These are phyloP conservation scores for Fagus crenata DNA, from an alignment of 306 rosid species.

Conservation along the genomic window DNA sequence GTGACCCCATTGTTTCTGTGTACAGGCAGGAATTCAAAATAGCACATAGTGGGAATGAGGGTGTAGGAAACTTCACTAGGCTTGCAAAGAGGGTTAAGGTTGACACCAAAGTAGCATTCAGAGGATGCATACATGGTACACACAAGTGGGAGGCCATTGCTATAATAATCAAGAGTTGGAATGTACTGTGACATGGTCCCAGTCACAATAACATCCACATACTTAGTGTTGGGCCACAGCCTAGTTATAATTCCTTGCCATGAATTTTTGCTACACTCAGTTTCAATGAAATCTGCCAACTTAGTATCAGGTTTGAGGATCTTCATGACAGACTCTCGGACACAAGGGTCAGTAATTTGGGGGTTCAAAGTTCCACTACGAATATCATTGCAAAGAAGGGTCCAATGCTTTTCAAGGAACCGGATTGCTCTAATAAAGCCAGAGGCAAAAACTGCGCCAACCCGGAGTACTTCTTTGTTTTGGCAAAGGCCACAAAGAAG, in stretches of 20 bases:
- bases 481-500: conserved; percentile 78
- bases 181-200: conserved; percentile 97
- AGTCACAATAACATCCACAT: conserved; percentile 91
- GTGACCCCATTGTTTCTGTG: conserved; percentile 44
- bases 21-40: conserved; percentile 74
- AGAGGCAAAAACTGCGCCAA: conserved; percentile 83
- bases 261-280: conserved; percentile 49
- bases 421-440: conserved; percentile 75
- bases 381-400: conserved; percentile 59
- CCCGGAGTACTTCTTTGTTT: conserved; percentile 60
- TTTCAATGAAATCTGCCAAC: conserved; percentile 58
- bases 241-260: conserved; percentile 83
- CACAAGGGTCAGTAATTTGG: conserved; percentile 41
- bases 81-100: conserved; percentile 73
- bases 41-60: conserved; percentile 83
- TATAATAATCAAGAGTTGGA: conserved; percentile 72
- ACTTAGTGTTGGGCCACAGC: conserved; percentile 86
- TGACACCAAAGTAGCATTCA: conserved; percentile 87
- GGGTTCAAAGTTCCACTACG: conserved; percentile 55
- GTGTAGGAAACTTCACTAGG: conserved; percentile 77
- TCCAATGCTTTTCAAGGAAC: conserved; percentile 73
- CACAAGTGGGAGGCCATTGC: conserved; percentile 83
- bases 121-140: conserved; percentile 88
- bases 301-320: conserved; percentile 53
- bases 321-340: conserved; percentile 54